phyloP scores from a whole-genome alignment of 768 basidiomycete genomes.

The Lactifluus pinguis region DNA sequence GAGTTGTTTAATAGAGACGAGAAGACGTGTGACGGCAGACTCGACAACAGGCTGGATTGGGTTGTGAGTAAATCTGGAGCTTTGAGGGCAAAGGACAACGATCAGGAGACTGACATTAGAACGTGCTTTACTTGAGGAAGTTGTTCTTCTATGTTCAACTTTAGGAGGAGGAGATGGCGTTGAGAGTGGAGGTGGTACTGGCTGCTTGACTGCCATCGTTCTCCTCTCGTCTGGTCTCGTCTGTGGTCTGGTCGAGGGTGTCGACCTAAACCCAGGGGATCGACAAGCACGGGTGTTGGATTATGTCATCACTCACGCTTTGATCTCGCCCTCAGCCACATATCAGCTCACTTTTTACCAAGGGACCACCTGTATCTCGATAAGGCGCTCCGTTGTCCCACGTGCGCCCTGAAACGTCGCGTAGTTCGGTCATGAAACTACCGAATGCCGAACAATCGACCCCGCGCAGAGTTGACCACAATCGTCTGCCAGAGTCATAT shows the following conservation, averaged over 20 bases:
- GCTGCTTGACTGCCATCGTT: slow-evolving; percentile 12
- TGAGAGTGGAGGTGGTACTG: background rate
- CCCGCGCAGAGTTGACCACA: too few relatives aligned
- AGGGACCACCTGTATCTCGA: too few relatives aligned
- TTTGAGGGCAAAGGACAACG: background rate
- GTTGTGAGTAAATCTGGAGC: background rate
- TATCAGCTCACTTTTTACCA: too few relatives aligned
- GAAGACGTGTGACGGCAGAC: slow-evolving; percentile 81
- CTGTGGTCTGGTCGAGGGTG: background rate
- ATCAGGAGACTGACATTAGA: slow-evolving; percentile 1
- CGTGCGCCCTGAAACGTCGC: too few relatives aligned
- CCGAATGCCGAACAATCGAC: too few relatives aligned
- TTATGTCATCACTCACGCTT: too few relatives aligned
- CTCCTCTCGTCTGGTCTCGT: background rate
- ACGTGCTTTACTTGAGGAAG: slow-evolving; percentile 3
- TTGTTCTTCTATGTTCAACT: background rate
- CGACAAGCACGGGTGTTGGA: background rate
- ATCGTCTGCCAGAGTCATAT: too few relatives aligned
- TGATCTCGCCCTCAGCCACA: too few relatives aligned
- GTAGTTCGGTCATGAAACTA: too few relatives aligned
- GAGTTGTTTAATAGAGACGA: slow-evolving; percentile 93
- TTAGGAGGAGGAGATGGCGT: background rate
- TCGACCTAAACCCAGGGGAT: background rate
- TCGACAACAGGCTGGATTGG: slow-evolving; percentile 64
- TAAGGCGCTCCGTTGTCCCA: too few relatives aligned